Percentiles rank a stretch among this genome's conserved stretches.
phyloP scores from a whole-genome alignment of 306 rosid genomes.

The Dryas alaskensis region DNA sequence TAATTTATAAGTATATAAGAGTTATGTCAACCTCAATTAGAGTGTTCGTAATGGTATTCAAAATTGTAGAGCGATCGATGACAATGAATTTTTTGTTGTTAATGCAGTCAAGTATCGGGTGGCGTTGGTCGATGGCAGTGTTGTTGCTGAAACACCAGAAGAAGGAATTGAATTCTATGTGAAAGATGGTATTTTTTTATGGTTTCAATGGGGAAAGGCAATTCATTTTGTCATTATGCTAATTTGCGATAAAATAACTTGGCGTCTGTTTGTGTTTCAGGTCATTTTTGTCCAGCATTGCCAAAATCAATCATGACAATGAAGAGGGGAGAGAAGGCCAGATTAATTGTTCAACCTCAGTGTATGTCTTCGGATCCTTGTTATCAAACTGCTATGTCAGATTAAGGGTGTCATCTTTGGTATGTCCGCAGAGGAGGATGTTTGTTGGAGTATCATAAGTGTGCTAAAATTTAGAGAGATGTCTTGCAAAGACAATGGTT shows the following conservation, averaged over 20 bases:
- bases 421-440: too few relatives aligned
- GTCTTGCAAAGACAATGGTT: slow-evolving; percentile 1
- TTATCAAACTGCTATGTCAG: slow-evolving; percentile 3
- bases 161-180: slow-evolving; percentile 59
- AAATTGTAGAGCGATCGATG: slow-evolving; percentile 1
- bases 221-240: neutral
- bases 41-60: neutral
- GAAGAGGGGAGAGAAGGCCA: slow-evolving; percentile 66
- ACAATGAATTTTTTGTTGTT: slow-evolving; percentile 12
- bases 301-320: slow-evolving; percentile 57
- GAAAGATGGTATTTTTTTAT: slow-evolving; percentile 51
- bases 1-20: neutral
- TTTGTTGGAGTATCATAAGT: neutral
- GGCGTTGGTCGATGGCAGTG: slow-evolving; percentile 47
- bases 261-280: slow-evolving; percentile 29
- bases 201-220: neutral
- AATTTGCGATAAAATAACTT: neutral
- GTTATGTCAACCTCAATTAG: neutral
- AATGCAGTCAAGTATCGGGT: slow-evolving; percentile 54
- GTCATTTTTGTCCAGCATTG: slow-evolving; percentile 50
- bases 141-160: slow-evolving; percentile 52
- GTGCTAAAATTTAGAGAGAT: neutral
- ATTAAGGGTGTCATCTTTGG: neutral
- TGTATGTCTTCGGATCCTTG: slow-evolving; percentile 41
- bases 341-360: slow-evolving; percentile 63